A percentile compares a stretch with the other conserved stretches of the same genome.
phyloP scores from a whole-genome alignment of 495 filamentous ascomycete genomes.

The Corynascus novoguineensis region DNA sequence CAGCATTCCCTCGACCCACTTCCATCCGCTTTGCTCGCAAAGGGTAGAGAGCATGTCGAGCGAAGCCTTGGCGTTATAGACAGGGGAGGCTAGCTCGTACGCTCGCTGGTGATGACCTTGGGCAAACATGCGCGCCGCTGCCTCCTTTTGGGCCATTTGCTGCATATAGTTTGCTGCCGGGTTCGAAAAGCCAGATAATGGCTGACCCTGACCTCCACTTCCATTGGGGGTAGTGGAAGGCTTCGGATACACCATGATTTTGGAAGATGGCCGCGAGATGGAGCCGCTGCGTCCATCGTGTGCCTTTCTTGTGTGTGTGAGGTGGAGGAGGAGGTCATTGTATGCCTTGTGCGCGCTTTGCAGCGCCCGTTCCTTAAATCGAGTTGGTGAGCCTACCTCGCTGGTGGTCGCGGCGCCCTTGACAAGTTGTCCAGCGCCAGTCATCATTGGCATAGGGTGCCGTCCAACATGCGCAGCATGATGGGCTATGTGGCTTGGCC shows the following conservation, averaged over 20 bases:
- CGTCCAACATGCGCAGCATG: slow-evolving; percentile 20
- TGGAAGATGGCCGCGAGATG: slow-evolving; percentile 27
- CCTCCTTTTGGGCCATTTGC: slow-evolving; percentile 24
- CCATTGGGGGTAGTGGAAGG: slow-evolving; percentile 33
- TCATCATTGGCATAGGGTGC: slow-evolving; percentile 19
- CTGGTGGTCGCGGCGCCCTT: background rate
- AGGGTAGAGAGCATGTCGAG: slow-evolving; percentile 75
- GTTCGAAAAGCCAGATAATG: slow-evolving; percentile 8
- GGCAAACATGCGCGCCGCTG: slow-evolving; percentile 12
- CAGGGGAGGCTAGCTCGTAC: slow-evolving; percentile 27
- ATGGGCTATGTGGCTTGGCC: slow-evolving; percentile 14
- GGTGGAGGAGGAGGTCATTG: slow-evolving; percentile 71
- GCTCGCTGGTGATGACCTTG: slow-evolving; percentile 16
- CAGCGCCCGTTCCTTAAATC: slow-evolving; percentile 76
- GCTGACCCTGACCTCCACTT: slow-evolving; percentile 11
- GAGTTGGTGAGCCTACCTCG: slow-evolving; percentile 40
- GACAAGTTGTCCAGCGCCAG: slow-evolving; percentile 2
- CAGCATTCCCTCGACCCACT: slow-evolving; percentile 93
- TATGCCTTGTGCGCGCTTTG: slow-evolving; percentile 85
- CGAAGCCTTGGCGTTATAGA: slow-evolving; percentile 57
- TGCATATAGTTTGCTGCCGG: slow-evolving; percentile 19
- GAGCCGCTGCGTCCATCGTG: slow-evolving; percentile 27
- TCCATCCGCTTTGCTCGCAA: slow-evolving; percentile 82
- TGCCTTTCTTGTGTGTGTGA: slow-evolving; percentile 58
- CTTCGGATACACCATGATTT: slow-evolving; percentile 46